phyloP scores from a whole-genome alignment of 1,139 yeast species.

The Hemisphaericaspora xylanilytica region DNA sequence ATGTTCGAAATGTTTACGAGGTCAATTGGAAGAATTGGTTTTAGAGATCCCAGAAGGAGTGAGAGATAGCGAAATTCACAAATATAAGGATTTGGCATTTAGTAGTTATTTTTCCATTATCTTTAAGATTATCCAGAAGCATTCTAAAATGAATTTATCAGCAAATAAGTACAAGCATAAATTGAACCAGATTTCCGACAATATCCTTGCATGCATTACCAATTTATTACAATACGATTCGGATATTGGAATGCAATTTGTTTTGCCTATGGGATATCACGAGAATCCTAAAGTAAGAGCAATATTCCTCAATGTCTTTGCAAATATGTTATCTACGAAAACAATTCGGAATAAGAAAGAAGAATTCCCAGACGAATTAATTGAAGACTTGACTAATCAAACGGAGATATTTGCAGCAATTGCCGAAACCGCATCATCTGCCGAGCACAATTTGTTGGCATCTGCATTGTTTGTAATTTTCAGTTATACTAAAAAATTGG shows the following conservation, averaged over 20 bases:
- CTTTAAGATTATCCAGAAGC: constrained; percentile 66
- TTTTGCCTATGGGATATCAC: constrained; percentile 77
- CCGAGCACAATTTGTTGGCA: constrained; percentile 53
- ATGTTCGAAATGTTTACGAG: constrained; percentile 56
- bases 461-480: constrained; percentile 65
- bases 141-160: constrained; percentile 31
- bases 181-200: constrained; percentile 55
- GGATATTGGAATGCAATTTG: constrained; percentile 74
- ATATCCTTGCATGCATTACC: constrained; percentile 66
- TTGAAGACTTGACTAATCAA: constrained; percentile 23
- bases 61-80: constrained; percentile 52
- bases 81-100: constrained; percentile 64
- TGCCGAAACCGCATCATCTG: constrained; percentile 62
- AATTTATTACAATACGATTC: constrained; percentile 70
- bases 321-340: constrained; percentile 55
- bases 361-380: constrained; percentile 27
- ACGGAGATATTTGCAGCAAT: constrained; percentile 49
- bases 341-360: constrained; percentile 22
- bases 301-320: constrained; percentile 74
- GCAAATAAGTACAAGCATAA: constrained; percentile 47
- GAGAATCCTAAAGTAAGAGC: constrained; percentile 62
- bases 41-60: constrained; percentile 64
- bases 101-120: constrained; percentile 71
- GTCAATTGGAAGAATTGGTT: constrained; percentile 53
- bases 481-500: constrained; percentile 51